Evolutionary conservation across 2,329 filamentous ascomycete genomes (phyloP).

Genomic region (Amphichorda felina): DNA sequence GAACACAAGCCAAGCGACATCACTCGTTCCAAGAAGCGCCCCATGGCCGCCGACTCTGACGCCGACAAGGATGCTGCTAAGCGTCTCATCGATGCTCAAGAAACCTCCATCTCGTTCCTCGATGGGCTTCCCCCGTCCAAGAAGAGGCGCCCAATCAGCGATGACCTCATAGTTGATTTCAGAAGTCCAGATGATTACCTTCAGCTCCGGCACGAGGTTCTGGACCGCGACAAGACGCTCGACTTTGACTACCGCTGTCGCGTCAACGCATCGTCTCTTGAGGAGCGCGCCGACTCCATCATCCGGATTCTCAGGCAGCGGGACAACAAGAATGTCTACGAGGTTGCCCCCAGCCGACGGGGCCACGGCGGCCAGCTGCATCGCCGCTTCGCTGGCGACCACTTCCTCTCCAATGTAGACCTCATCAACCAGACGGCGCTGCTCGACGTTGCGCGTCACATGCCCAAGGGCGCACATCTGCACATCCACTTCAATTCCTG

Average conservation of each 20-base stretch:
- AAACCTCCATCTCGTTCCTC: slow-evolving; percentile 9
- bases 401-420: slow-evolving; percentile 44
- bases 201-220: slow-evolving; percentile 14
- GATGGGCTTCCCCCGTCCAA: neutral
- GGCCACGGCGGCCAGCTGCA: slow-evolving; percentile 33
- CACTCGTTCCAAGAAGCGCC: too few relatives aligned
- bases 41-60: slow-evolving; percentile 1
- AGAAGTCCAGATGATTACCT: slow-evolving; percentile 16
- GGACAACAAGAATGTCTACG: slow-evolving; percentile 26
- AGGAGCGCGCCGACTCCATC: slow-evolving; percentile 25
- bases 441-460: slow-evolving; percentile 39
- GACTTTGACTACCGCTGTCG: slow-evolving; percentile 28
- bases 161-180: slow-evolving; percentile 4
- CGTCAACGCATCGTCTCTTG: slow-evolving; percentile 16
- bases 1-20: too few relatives aligned
- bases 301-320: slow-evolving; percentile 21
- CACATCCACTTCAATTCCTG: slow-evolving; percentile 75
- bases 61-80: slow-evolving; percentile 11
- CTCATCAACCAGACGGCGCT: slow-evolving; percentile 44
- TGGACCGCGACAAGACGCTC: slow-evolving; percentile 19
- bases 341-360: slow-evolving; percentile 12
- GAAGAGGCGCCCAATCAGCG: neutral
- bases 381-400: slow-evolving; percentile 35
- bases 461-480: slow-evolving; percentile 63
- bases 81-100: slow-evolving; percentile 12